Evolutionary conservation across 163 green algal species (phyloP), one percentile per base, ranked within the genome.

Genomic region (Prototheca wickerhamii): DNA sequence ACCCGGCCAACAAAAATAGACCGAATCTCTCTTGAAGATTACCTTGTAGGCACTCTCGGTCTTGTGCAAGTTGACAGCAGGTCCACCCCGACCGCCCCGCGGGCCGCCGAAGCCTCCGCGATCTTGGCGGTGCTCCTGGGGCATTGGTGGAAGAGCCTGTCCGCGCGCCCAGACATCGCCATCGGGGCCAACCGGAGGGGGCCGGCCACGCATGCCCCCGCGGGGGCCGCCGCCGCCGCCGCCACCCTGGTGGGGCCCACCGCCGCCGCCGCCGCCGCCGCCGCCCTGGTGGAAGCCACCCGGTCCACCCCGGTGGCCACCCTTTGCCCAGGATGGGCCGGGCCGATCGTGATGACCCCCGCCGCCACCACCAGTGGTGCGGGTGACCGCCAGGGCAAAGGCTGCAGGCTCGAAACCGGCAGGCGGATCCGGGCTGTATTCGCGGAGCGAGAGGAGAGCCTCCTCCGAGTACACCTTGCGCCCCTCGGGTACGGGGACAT

Each of bases 51-150:
- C 68, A 26, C 78, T 84, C 18, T 84, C 76, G 34, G 83, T 80
- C 74, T 91, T 91, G 69, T 93, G 86, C 73, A 97, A 37, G 29
- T 20, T 35, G 4, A 60, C n/a, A 25, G 21, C 6, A 15, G 29
- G 53, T 20, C 73, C 31, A 73, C 67, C 2, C 82, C 72, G 34
- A 86, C 25, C 29, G 65, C 64, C 6, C 62, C 65, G 7, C 60
- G 67, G 12, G 18, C 8, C 7, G n/a, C 60, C 73, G 37, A 53
- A 73, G 37, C 54, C 68, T 33, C 76, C 61, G 56, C 58, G 64
- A 63, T 59, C 71, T 23, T 56, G 42, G 32, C 64, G 26, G 21
- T 46, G 25, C 29, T 67, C 61, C 26, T 74, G 72, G 49, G 58
- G 76, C 60, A 68, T 75, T 40, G 56, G 73, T 29, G 73, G 70